These are phyloP conservation scores for Starmerella riodocensis DNA, from an alignment of 805 yeast genomes.

Conservation along the genomic window DNA sequence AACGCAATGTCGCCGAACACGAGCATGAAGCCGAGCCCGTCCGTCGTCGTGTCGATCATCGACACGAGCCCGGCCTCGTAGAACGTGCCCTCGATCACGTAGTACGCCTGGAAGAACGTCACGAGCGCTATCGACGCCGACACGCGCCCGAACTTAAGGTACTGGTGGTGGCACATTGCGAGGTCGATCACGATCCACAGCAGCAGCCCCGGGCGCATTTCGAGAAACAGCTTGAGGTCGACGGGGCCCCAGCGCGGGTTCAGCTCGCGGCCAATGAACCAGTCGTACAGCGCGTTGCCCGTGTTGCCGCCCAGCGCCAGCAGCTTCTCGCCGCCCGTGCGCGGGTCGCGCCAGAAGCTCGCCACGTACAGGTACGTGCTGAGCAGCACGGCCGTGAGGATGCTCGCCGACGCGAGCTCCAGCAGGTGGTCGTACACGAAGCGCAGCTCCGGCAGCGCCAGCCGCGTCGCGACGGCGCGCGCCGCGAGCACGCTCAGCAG, in stretches of 20 bases:
- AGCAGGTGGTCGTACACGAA: conserved; percentile 58
- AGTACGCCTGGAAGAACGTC: conserved; percentile 57
- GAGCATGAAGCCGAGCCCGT: conserved; percentile 95
- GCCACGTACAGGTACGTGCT: conserved; percentile 51
- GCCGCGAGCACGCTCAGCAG: conserved; percentile 32
- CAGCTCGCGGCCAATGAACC: conserved; percentile 95
- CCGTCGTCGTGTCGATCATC: conserved; percentile 93
- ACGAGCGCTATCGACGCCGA: conserved; percentile 63
- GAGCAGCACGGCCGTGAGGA: conserved; percentile 49
- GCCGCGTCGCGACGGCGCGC: conserved; percentile 41
- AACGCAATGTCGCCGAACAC: conserved; percentile 86
- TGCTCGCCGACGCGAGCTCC: conserved; percentile 49
- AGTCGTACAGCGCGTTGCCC: conserved; percentile 61
- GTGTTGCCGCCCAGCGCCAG: conserved; percentile 82
- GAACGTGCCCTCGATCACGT: conserved; percentile 80
- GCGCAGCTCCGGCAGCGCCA: conserved; percentile 62
- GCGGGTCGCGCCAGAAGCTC: conserved; percentile 39
- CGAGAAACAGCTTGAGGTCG: conserved; percentile 86
- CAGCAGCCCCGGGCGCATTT: conserved; percentile 85
- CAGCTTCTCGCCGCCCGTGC: conserved; percentile 38
- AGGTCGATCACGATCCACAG: conserved; percentile 71
- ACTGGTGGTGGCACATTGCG: conserved; percentile 73
- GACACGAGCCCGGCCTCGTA: conserved; percentile 81
- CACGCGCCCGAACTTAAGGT: conserved; percentile 42
- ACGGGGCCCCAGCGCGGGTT: conserved; percentile 77